Evolutionary conservation across 306 rosid species (phyloP).

Genomic region (Malus orientalis): DNA sequence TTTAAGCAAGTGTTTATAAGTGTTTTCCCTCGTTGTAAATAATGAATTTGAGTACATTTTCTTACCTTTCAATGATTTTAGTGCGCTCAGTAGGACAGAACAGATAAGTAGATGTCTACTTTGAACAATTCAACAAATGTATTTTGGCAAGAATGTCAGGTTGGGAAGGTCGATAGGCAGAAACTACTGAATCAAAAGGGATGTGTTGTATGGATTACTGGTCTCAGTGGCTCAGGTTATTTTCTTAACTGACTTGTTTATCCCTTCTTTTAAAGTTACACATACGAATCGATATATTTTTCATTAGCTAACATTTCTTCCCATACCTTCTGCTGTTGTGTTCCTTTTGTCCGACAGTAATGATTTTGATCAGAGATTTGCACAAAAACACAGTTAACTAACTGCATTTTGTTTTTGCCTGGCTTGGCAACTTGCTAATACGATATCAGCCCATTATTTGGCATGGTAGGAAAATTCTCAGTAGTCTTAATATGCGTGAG

Average conservation of each 20-base stretch:
- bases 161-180: constrained; percentile 69
- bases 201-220: constrained; percentile 84
- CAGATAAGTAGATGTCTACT: constrained; percentile 44
- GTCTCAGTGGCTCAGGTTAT: constrained; percentile 88
- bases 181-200: constrained; percentile 84
- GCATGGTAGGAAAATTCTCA: neutral
- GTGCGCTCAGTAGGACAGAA: constrained; percentile 7
- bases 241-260: constrained; percentile 1
- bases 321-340: neutral
- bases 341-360: neutral
- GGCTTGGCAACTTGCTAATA: neutral
- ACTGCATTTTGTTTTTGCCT: neutral
- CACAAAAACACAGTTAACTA: neutral
- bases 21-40: neutral
- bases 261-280: neutral
- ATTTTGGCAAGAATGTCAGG: constrained; percentile 74
- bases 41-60: neutral
- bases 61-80: constrained; percentile 15
- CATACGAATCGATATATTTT: neutral
- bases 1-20: neutral
- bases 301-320: neutral
- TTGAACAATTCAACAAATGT: constrained; percentile 61
- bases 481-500: neutral
- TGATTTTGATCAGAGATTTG: neutral
- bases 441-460: neutral